A percentile compares a stretch with the other conserved stretches of the same genome.
phyloP scores from a whole-genome alignment of 2,329 filamentous ascomycete genomes.

The Xylaria sp. region DNA sequence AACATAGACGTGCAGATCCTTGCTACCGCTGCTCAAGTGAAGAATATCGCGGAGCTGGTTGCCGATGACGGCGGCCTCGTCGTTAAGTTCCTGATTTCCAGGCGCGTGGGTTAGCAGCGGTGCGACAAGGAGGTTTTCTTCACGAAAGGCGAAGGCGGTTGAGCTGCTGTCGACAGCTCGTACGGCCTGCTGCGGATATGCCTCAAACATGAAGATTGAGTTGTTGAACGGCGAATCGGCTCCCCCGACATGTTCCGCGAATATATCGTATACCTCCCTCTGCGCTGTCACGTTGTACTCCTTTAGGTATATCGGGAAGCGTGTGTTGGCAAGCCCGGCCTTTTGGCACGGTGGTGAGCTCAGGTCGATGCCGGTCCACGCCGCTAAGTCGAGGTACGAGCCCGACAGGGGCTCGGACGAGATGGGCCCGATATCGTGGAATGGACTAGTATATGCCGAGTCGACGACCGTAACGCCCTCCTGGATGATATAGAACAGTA shows the following conservation, averaged over 20 bases:
- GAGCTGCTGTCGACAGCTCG: constrained; percentile 29
- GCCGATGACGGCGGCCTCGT: constrained; percentile 33
- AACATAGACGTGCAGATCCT: constrained; percentile 36
- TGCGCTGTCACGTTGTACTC: constrained; percentile 30
- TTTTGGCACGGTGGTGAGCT: constrained; percentile 32
- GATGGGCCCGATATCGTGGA: constrained; percentile 35
- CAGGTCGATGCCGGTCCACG: constrained; percentile 27
- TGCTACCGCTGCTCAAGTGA: constrained; percentile 18
- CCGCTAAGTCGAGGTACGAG: constrained; percentile 34
- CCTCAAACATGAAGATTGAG: constrained; percentile 40
- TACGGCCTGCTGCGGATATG: constrained; percentile 39
- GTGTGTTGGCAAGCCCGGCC: constrained; percentile 31
- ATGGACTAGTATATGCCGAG: constrained; percentile 35
- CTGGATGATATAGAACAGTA: constrained; percentile 40
- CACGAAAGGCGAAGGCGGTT: constrained; percentile 37
- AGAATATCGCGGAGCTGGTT: constrained; percentile 29
- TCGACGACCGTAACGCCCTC: constrained; percentile 27
- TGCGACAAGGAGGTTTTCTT: constrained; percentile 36
- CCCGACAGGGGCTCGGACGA: constrained; percentile 27
- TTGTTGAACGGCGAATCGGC: constrained; percentile 18
- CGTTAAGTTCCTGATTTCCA: not conserved
- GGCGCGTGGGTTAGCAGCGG: constrained; percentile 14
- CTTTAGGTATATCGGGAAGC: constrained; percentile 37
- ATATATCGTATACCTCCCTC: constrained; percentile 38
- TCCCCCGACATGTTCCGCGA: constrained; percentile 26